Base-by-base conservation (phyloP, 2,329 filamentous ascomycete species). In the Botrytis byssoidea region DNA sequence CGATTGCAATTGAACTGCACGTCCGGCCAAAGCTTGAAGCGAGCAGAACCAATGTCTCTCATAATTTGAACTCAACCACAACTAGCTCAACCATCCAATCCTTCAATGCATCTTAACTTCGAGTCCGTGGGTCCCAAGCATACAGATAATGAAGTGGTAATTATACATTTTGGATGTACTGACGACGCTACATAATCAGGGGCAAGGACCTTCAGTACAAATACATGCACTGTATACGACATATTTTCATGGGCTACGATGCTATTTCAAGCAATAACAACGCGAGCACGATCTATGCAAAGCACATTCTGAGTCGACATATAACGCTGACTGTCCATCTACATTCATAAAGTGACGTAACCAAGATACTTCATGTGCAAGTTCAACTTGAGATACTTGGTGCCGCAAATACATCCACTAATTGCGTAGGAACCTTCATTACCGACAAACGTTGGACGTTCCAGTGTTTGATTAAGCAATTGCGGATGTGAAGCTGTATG, bases 101-200 rank as follows among this genome's bases (percentile, higher is more conserved):
- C 4, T 10, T 10, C 22, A 14, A 2, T 3, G 10, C 0, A 1
- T 51, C 46, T 51, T 9, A 25, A 25, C 22, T 51, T n/a, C 22
- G 48, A 51, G 22, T n/a, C 22, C 0, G 10, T 25, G 48, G 10
- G 10, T 4, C 10, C 9, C 4, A 51, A n/a, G 22, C 14, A n/a
- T 12, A n/a, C 4, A n/a, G 10, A 51, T 14, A n/a, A 51, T 1
- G 22, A n/a, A 51, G 22, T 14, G 10, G 4, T 14, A 2, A 25
- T 10, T 25, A 5, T 51, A n/a, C 4, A 0, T 5, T 14, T 3
- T 51, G 48, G 4, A 22, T n/a, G 22, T 14, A 14, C 1, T 3
- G 9, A n/a, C 1, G 22, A 0, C 10, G 22, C 48, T 51, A 51
- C 10, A 51, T 6, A n/a, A 25, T n/a, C 22, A n/a, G 4, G 4